Base-by-base conservation (phyloP, 495 filamentous ascomycete species). In the Xylaria cubensis region DNA sequence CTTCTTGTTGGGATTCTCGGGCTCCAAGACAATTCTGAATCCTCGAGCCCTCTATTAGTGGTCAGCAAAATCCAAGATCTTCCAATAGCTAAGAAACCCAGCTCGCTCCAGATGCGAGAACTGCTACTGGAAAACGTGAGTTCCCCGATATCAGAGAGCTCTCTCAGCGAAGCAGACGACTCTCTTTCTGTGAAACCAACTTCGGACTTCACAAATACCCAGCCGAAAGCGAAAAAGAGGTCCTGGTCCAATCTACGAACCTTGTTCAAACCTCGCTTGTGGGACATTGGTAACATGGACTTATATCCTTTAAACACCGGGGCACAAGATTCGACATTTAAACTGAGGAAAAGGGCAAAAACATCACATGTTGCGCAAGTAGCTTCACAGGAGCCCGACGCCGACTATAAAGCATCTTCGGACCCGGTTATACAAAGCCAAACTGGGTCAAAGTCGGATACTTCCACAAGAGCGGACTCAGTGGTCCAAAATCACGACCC, bases 51-150 rank as follows among this genome's bases (percentile, higher is more conserved):
- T 32, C 41, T 32, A 15, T 66, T 42, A 0, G 41, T 72, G 24
- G 34, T 46, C 19, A 24, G 51, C 26, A 55, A 29, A 41, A 72
- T 72, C 7, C 50, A 72, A 29, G 19, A 61, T 32, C 70, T 72
- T 32, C 70, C 70, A 32, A 72, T 72, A 66, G 62, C 70, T 34
- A 72, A 58, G 29, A 65, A 67, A 34, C 70, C 29, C 70, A 72
- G 63, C 51, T 67, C 70, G 12, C 70, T 72, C 15, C 62, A 72
- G 63, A 36, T 72, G 63, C 63, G 70, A 13, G 55, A 12, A 48
- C 26, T 65, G 48, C 21, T 21, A 56, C 34, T 64, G 8, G 62
- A 67, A 51, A 41, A 59, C 19, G 19, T 4, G 29, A 17, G 6
- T 26, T 48, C 59, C 34, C 41, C 70, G 32, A 42, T 39, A 41